Base-by-base conservation (phyloP, 169 alveolate genomes). In the Toxoplasma gondii region DNA sequence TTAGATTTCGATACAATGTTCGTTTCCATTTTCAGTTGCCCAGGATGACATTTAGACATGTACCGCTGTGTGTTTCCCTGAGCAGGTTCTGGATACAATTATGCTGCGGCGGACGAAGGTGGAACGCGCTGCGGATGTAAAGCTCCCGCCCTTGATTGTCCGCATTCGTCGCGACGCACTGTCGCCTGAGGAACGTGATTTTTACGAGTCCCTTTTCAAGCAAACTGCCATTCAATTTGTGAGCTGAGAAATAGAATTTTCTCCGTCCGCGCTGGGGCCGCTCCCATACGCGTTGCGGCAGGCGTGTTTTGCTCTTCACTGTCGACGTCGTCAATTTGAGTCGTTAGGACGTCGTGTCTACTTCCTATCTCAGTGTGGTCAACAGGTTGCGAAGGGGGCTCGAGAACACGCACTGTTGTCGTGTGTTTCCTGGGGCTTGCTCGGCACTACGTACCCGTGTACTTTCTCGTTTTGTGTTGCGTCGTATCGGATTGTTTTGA, bases 181-280 rank as follows among this genome's bases (percentile, higher is more conserved):
- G 90, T 94, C 98, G 41, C 97, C 96, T 0, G 96, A 96, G 70
- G 99, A 98, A 83, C 94, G 96, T 31, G 98, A 97, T 78, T 97
- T 97, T 94, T 98, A 98, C 93, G 97, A 96, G 93, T 94, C 98
- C 19, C 92, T 98, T 80, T 98, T 97, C 96, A 98, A 97, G 95
- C 97, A 97, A 94, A 97, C 98, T 29, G 91, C 94, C 29, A 95
- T 88, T 34, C 95, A 94, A 88, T 96, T 96, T 84, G 97, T 96
- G 70, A 36, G 97, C 53, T 24, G n/a, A 54, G 45, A 49, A 49
- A 70, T 19, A 70, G n/a, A 49, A 9, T 9, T 9, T 17, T 17
- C 58, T 0, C 27, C 22, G 27, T 78, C 87, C 41, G 27, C 87
- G 41, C n/a, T 78, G 22, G 53, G 27, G 27, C 22, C 22, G 53